Evolutionary conservation across 2,329 filamentous ascomycete genomes (phyloP), one percentile per base, ranked within the genome.

Genomic region (Sordariomycetes sp.): DNA sequence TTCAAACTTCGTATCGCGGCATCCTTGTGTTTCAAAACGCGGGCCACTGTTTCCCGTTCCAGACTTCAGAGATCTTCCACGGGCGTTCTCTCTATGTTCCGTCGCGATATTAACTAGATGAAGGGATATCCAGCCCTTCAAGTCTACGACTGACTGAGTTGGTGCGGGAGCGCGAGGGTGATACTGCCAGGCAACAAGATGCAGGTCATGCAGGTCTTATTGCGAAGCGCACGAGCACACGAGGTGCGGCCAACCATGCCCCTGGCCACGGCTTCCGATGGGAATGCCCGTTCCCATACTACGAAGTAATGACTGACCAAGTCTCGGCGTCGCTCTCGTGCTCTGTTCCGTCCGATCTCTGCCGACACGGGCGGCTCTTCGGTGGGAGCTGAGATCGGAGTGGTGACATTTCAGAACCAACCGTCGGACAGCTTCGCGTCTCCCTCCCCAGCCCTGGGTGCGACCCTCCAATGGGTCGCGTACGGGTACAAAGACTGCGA

Each of bases 21-120:
- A n/a, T n/a, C 39, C 45, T 24, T 20, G 20, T 48, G 57, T 60
- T 60, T 60, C 57, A 53, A 60, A 61, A 60, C 60, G 52, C 13
- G 34, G 45, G 34, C n/a, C 54, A 25, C 35, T 51, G 54, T 42
- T 24, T 56, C 54, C 34, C 36, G 45, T 56, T 51, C 52, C 28
- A 51, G 28, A 32, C 28, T 56, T 52, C 51, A n/a, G 24, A 50
- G 22, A 32, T 24, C n/a, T 24, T 50, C 20, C 10, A 50, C 8
- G 20, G 17, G 22, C 45, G 45, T 24, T 24, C 45, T 50, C 2
- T 10, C n/a, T 50, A 20, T 50, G 22, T 50, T 50, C 7, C 45
- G 20, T 24, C 22, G 45, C 20, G 45, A 22, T 50, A 50, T 50
- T 50, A 7, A 22, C 36, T 3, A 13, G 36, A 39, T 10, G 36